A percentile compares a stretch with the other conserved stretches of the same genome.
phyloP scores from a whole-genome alignment of 1,284 basidiomycete genomes.

The Ustilago loliicola region DNA sequence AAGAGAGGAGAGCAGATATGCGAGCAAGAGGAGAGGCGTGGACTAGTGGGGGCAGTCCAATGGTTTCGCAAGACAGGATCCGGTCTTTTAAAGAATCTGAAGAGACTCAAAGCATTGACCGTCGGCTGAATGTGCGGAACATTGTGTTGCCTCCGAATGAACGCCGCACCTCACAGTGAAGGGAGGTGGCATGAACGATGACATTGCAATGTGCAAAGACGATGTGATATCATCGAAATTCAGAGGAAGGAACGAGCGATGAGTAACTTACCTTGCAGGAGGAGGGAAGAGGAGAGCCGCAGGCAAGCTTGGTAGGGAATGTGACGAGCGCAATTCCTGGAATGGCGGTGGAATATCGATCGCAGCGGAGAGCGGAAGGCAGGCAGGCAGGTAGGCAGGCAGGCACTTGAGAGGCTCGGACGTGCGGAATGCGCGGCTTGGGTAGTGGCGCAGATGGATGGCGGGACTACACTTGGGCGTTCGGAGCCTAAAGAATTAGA shows the following conservation, averaged over 20 bases:
- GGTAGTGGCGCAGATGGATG: conserved; percentile 21
- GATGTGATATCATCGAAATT: conserved; percentile 7
- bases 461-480: conserved; percentile 10
- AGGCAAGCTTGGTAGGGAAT: conserved; percentile 37
- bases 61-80: neutral
- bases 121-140: conserved; percentile 10
- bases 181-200: neutral
- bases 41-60: conserved; percentile 11
- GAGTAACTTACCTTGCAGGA: conserved; percentile 33
- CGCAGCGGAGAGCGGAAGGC: conserved; percentile 18
- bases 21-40: conserved; percentile 25
- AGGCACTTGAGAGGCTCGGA: conserved; percentile 33
- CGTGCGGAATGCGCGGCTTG: conserved; percentile 37
- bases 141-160: conserved; percentile 6
- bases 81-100: conserved; percentile 27
- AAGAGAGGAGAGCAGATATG: conserved; percentile 7
- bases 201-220: neutral
- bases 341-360: conserved; percentile 47
- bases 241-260: conserved; percentile 1
- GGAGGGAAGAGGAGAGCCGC: conserved; percentile 14
- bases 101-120: conserved; percentile 4
- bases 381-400: conserved; percentile 37
- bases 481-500: conserved; percentile 35
- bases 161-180: neutral
- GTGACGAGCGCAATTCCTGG: conserved; percentile 33